Evolutionary conservation across 2,329 filamentous ascomycete genomes (phyloP).

Genomic region (Grosmannia huntii): DNA sequence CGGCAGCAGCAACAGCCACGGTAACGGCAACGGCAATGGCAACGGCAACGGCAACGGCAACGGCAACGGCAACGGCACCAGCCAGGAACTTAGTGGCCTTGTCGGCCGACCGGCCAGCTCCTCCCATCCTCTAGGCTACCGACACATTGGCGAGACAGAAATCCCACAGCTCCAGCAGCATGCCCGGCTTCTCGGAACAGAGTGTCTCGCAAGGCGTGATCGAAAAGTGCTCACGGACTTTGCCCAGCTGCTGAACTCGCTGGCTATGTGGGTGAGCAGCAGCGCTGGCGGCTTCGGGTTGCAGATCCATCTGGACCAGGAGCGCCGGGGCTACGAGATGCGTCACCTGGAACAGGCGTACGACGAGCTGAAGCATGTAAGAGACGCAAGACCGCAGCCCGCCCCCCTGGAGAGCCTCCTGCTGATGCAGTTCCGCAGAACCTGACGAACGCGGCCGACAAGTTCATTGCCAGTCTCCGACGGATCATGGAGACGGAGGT

Average conservation of each 20-base stretch:
- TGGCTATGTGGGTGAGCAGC: conserved; percentile 3
- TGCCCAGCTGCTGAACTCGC: conserved; percentile 5
- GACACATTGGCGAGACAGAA: conserved; percentile 38
- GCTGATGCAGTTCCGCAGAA: background rate
- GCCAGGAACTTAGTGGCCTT: background rate
- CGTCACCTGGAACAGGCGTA: conserved; percentile 2
- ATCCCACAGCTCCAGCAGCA: conserved; percentile 46
- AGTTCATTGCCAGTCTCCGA: background rate
- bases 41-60: background rate
- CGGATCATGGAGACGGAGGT: conserved; percentile 3
- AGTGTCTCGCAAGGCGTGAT: conserved; percentile 14
- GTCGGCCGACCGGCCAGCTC: background rate
- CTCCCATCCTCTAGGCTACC: conserved; percentile 35
- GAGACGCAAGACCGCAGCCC: background rate
- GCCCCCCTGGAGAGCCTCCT: background rate
- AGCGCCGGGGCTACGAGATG: conserved; percentile 4
- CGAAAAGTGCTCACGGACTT: conserved; percentile 38
- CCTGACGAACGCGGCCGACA: background rate
- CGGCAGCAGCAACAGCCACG: background rate
- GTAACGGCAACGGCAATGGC: background rate
- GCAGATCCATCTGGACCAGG: conserved; percentile 1
- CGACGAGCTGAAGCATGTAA: conserved; percentile 2
- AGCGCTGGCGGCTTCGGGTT: conserved; percentile 1
- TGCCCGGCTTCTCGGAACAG: conserved; percentile 42
- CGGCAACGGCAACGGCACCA: background rate